A percentile compares a stretch with the other conserved stretches of the same genome.
Evolutionary conservation across 106 monocot species (phyloP).

Genomic region (Acorus gramineus): DNA sequence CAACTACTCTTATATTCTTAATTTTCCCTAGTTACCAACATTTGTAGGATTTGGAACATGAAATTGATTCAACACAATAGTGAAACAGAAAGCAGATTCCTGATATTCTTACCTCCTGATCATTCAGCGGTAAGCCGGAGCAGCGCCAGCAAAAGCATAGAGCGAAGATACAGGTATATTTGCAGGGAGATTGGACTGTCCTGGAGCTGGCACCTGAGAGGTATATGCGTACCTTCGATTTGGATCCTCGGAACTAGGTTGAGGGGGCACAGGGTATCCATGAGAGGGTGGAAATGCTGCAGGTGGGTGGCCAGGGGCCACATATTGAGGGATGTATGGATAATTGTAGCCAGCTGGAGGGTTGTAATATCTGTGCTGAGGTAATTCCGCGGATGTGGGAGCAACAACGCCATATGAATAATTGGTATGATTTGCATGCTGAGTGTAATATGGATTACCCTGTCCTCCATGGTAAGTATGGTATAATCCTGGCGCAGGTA

Average conservation of each 20-base stretch:
- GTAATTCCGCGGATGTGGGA: not conserved
- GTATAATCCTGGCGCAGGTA: not conserved
- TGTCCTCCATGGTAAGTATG: not conserved
- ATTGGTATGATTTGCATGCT: not conserved
- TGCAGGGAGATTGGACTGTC: not conserved
- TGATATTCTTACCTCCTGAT: too few relatives aligned
- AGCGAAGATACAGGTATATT: slow-evolving; percentile 6
- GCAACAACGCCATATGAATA: too few relatives aligned
- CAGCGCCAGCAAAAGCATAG: slow-evolving; percentile 16
- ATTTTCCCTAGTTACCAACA: too few relatives aligned
- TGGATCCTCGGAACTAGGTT: not conserved
- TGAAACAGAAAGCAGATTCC: too few relatives aligned
- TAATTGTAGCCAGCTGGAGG: too few relatives aligned
- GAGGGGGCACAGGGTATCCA: too few relatives aligned
- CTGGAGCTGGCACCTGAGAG: not conserved
- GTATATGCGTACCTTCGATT: not conserved
- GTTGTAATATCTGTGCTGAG: not conserved
- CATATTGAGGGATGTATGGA: too few relatives aligned
- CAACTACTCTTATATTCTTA: too few relatives aligned
- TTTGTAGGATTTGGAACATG: too few relatives aligned
- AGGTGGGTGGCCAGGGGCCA: too few relatives aligned
- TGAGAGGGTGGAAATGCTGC: too few relatives aligned
- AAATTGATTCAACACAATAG: too few relatives aligned
- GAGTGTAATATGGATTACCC: not conserved
- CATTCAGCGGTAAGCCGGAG: slow-evolving; percentile 19